Evolutionary conservation across 1,139 yeast genomes (phyloP).

Genomic region (Hansenula lynferdii): DNA sequence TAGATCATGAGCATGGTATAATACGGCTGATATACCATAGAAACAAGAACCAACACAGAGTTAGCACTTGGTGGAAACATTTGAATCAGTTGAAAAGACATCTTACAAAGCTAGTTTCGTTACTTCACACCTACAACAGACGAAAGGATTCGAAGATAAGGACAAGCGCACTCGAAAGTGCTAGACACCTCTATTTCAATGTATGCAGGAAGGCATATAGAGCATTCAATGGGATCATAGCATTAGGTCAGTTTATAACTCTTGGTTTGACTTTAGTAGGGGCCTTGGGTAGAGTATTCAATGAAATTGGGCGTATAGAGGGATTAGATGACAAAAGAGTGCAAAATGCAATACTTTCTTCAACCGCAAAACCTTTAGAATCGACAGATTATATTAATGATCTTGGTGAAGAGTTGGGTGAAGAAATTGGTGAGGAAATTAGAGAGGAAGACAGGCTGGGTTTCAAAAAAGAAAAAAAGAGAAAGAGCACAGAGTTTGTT

Average conservation of each 20-base stretch:
- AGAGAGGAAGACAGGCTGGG: conserved; percentile 10
- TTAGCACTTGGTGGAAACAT: conserved; percentile 71
- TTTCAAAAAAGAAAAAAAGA: too few relatives aligned
- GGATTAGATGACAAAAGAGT: conserved; percentile 12
- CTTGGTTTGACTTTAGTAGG: conserved; percentile 72
- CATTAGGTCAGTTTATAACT: conserved; percentile 73
- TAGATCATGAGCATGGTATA: conserved; percentile 48
- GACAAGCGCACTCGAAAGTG: conserved; percentile 22
- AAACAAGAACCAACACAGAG: conserved; percentile 73
- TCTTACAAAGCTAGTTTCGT: conserved; percentile 35
- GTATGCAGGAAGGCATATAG: conserved; percentile 49
- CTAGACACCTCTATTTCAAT: conserved; percentile 35
- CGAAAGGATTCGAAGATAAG: conserved; percentile 5
- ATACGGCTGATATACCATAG: conserved; percentile 64
- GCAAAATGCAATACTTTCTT: too few relatives aligned
- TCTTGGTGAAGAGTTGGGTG: conserved; percentile 3
- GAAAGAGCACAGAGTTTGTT: neutral
- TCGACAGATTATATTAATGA: too few relatives aligned
- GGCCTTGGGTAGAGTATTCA: conserved; percentile 42
- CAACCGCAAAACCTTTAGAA: too few relatives aligned
- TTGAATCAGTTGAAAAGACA: conserved; percentile 61
- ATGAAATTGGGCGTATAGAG: conserved; percentile 10
- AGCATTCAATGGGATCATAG: conserved; percentile 62
- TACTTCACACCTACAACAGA: conserved; percentile 12
- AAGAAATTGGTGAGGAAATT: conserved; percentile 24